Conservation (phyloP, 2,329 filamentous ascomycete genomes). For the Davidsoniella neocaledoniae region DNA sequence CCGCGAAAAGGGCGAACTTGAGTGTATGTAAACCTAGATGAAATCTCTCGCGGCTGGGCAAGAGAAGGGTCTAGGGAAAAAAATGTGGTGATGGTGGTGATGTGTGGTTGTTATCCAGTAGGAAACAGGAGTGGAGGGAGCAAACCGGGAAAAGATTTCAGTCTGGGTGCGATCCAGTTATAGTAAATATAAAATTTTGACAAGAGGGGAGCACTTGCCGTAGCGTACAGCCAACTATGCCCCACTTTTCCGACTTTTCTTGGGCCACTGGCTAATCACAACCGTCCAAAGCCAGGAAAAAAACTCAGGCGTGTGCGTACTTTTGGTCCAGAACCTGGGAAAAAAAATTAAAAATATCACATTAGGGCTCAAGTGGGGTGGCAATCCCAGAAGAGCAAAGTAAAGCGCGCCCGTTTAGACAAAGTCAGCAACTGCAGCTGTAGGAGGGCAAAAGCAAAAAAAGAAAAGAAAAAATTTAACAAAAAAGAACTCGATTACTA, state of each 20-base stretch:
- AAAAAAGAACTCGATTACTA: too few relatives aligned
- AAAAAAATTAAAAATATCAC: conserved; percentile 4
- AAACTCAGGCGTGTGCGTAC: conserved; percentile 10
- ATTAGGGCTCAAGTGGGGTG: conserved; percentile 13
- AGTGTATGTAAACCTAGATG: conserved; percentile 24
- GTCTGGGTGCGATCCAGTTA: conserved; percentile 1
- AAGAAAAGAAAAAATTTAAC: too few relatives aligned
- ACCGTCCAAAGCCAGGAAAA: neutral
- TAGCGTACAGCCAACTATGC: neutral
- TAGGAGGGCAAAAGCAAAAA: too few relatives aligned
- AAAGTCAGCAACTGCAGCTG: too few relatives aligned
- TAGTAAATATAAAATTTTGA: neutral
- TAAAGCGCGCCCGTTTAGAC: neutral
- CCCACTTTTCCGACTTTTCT: conserved; percentile 6
- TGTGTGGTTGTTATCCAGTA: conserved; percentile 3
- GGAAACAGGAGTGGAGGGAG: conserved; percentile 6
- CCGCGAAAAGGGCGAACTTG: conserved; percentile 10
- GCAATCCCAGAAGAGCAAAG: conserved; percentile 1
- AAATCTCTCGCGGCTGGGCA: conserved; percentile 28
- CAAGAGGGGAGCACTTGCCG: neutral
- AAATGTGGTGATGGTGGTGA: conserved; percentile 11
- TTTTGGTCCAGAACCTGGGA: conserved; percentile 8
- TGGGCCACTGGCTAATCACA: conserved; percentile 9
- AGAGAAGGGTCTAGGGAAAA: conserved; percentile 28
- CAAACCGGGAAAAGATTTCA: conserved; percentile 8